A percentile compares a stretch with the other conserved stretches of the same genome.
Conservation (phyloP, 805 yeast genomes). For the Metschnikowia orientalis region DNA sequence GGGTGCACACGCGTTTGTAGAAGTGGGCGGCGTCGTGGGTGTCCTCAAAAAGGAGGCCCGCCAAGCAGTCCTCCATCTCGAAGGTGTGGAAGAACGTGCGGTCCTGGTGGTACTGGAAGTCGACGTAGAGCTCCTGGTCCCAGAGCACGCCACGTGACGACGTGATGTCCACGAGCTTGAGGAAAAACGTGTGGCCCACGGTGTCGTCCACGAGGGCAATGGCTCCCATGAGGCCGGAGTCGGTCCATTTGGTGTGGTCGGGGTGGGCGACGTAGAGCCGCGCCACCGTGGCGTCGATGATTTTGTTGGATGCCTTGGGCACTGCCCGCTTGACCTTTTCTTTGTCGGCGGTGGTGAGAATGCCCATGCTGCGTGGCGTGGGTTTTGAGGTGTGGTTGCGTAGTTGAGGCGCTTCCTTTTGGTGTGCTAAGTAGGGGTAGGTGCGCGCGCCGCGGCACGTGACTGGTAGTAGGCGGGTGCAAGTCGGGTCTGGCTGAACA, state of each 20-base stretch:
- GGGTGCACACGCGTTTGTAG: slow-evolving; percentile 65
- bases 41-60: slow-evolving; percentile 87
- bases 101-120: slow-evolving; percentile 88
- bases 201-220: slow-evolving; percentile 82
- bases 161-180: slow-evolving; percentile 79
- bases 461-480: no score
- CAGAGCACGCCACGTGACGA: slow-evolving; percentile 87
- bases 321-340: slow-evolving; percentile 85
- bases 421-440: no score
- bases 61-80: slow-evolving; percentile 85
- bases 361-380: slow-evolving; percentile 26
- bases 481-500: no score
- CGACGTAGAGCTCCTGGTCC: slow-evolving; percentile 93
- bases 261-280: slow-evolving; percentile 88
- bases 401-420: no score
- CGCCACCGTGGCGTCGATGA: slow-evolving; percentile 88
- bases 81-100: slow-evolving; percentile 92
- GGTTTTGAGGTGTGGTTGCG: not conserved
- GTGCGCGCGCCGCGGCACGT: no score
- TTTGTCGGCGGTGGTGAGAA: slow-evolving; percentile 55
- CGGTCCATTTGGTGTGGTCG: slow-evolving; percentile 72
- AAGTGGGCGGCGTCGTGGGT: slow-evolving; percentile 83
- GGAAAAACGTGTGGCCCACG: slow-evolving; percentile 90
- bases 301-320: slow-evolving; percentile 83
- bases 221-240: slow-evolving; percentile 89